phyloP scores from a whole-genome alignment of 768 basidiomycete species.

The Suillus hirtellus region DNA sequence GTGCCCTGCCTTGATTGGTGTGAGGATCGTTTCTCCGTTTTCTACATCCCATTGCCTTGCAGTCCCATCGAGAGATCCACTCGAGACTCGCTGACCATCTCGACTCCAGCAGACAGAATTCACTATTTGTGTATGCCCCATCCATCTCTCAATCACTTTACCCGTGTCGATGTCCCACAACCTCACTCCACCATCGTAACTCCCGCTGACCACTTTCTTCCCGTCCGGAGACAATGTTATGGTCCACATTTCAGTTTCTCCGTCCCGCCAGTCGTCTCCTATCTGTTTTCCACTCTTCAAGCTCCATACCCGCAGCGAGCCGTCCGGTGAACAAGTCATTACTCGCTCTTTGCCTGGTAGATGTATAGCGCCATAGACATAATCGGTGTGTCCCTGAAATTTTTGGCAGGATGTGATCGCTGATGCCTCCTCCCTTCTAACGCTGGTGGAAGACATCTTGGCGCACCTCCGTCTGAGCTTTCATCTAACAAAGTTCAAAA shows the following conservation, averaged over 20 bases:
- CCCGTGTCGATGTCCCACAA: background rate
- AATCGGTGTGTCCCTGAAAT: background rate
- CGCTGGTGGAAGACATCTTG: too few species aligned
- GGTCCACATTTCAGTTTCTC: background rate
- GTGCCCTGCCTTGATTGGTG: background rate
- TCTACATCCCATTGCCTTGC: background rate
- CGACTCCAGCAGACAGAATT: background rate
- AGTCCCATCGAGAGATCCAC: background rate
- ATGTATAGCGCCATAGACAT: background rate
- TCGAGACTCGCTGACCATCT: background rate
- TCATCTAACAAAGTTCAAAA: too few species aligned
- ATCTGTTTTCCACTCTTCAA: background rate
- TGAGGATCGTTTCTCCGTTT: background rate
- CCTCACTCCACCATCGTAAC: background rate
- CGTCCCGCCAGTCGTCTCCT: background rate
- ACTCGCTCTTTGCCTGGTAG: background rate
- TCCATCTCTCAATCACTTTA: background rate
- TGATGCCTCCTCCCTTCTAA: background rate
- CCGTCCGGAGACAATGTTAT: background rate
- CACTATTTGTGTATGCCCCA: background rate
- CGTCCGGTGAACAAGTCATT: background rate
- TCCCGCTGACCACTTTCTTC: background rate
- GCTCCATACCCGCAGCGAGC: background rate
- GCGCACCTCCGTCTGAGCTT: too few species aligned
- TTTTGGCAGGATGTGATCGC: background rate